A percentile compares a stretch with the other conserved stretches of the same genome.
These are phyloP conservation scores for Coniella lustricola DNA, from an alignment of 2,329 filamentous ascomycete species.

Conservation along the genomic window DNA sequence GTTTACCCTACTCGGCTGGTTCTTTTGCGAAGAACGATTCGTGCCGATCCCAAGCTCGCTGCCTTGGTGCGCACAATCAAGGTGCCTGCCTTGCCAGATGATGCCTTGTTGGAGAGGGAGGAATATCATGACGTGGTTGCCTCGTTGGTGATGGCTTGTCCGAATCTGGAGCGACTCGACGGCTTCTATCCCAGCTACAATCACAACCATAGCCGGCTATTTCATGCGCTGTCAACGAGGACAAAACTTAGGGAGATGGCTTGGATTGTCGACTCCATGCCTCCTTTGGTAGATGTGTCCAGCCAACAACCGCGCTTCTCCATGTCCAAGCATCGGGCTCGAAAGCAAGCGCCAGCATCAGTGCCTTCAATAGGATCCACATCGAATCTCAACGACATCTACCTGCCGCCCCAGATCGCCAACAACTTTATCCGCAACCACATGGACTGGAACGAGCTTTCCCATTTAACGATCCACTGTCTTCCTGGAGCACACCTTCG, in stretches of 20 bases:
- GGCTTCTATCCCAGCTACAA: conserved; percentile 49
- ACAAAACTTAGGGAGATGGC: conserved; percentile 48
- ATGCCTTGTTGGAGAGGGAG: conserved; percentile 31
- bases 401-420: conserved; percentile 31
- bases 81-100: conserved; percentile 38
- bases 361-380: background rate
- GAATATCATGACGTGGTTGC: conserved; percentile 53
- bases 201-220: conserved; percentile 48
- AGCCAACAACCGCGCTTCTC: conserved; percentile 33
- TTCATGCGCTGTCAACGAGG: conserved; percentile 54
- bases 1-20: conserved; percentile 45
- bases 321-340: conserved; percentile 24
- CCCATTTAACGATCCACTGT: conserved; percentile 52
- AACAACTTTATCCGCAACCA: conserved; percentile 35
- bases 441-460: conserved; percentile 47
- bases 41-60: conserved; percentile 45
- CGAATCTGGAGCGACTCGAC: conserved; percentile 53
- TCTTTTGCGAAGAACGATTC: conserved; percentile 51
- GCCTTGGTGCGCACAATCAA: conserved; percentile 50
- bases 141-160: conserved; percentile 57
- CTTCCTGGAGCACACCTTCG: conserved; percentile 47
- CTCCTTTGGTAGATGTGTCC: conserved; percentile 15
- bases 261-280: conserved; percentile 45
- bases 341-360: conserved; percentile 3
- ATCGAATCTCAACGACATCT: conserved; percentile 15